A percentile compares a stretch with the other conserved stretches of the same genome.
phyloP scores from a whole-genome alignment of 139 green algal genomes.

The Pleodorina starrii region DNA sequence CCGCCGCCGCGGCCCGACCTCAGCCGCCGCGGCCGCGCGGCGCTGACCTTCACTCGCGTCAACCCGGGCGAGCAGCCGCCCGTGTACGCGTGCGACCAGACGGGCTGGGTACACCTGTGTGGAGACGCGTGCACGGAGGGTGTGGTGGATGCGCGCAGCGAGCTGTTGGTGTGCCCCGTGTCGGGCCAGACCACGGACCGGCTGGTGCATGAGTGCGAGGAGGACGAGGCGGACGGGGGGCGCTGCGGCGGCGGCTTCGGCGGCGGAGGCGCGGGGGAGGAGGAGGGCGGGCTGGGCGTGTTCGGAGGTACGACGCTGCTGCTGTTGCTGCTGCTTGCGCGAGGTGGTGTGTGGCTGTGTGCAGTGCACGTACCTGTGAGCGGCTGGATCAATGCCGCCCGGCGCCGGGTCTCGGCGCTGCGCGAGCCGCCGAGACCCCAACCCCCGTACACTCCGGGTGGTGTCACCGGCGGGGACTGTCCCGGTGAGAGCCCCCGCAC shows the following conservation, averaged over 20 bases:
- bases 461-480: no score
- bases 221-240: not conserved
- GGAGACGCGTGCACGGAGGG: conserved; percentile 46
- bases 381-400: no score
- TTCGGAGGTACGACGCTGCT: conserved; percentile 3
- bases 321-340: no score
- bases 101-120: conserved; percentile 44
- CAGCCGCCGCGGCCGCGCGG: not conserved
- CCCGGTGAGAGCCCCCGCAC: no score
- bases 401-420: no score
- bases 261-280: conserved; percentile 3
- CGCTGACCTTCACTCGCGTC: conserved; percentile 35
- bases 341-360: not conserved
- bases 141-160: conserved; percentile 29
- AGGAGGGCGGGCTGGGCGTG: conserved; percentile 16
- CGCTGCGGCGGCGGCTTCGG: not conserved
- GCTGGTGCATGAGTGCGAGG: conserved; percentile 46
- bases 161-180: conserved; percentile 47
- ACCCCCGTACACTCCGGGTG: no score
- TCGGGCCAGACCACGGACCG: conserved; percentile 38
- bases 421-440: no score
- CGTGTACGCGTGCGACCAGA: conserved; percentile 41
- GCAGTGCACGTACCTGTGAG: no score
- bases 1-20: conserved; percentile 14
- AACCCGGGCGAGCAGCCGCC: conserved; percentile 40